Conservation (phyloP, 352 stramenopile species). For the Phytopythium ostracodes region DNA sequence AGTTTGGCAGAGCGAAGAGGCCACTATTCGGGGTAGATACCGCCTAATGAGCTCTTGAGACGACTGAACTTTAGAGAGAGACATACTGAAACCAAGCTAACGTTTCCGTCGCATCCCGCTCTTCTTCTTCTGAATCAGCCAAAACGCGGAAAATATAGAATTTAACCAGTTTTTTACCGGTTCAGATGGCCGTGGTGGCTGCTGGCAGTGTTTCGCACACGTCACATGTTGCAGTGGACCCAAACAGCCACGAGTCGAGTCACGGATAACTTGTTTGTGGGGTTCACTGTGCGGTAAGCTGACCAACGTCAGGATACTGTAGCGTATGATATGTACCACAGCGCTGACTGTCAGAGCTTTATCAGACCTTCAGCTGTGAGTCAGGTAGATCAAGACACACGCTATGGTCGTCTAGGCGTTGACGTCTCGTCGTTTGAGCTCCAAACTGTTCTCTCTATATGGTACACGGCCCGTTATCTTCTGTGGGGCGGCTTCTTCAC, state of each 20-base stretch:
- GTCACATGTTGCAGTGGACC: background rate
- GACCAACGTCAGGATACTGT: too few relatives aligned
- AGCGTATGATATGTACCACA: too few relatives aligned
- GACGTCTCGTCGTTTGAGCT: too few relatives aligned
- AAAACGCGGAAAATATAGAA: background rate
- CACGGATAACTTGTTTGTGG: too few relatives aligned
- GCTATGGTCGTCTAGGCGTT: too few relatives aligned
- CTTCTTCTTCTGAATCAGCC: background rate
- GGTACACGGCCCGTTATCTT: background rate
- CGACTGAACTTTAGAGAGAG: background rate
- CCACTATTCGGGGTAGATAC: slow-evolving; percentile 6
- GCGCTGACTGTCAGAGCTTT: too few relatives aligned
- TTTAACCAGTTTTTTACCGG: background rate
- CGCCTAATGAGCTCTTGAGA: background rate
- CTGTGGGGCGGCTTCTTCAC: background rate
- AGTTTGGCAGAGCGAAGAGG: background rate
- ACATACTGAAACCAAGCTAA: background rate
- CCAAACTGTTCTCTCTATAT: background rate
- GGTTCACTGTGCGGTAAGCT: too few relatives aligned
- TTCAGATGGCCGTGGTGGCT: background rate
- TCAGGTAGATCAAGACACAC: background rate
- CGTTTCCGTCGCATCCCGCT: background rate
- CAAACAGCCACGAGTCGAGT: too few relatives aligned
- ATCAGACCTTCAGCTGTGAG: too few relatives aligned
- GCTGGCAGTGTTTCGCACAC: background rate